Evolutionary conservation across 2,329 filamentous ascomycete species (phyloP).

Genomic region (Colletotrichum tamarilloi): DNA sequence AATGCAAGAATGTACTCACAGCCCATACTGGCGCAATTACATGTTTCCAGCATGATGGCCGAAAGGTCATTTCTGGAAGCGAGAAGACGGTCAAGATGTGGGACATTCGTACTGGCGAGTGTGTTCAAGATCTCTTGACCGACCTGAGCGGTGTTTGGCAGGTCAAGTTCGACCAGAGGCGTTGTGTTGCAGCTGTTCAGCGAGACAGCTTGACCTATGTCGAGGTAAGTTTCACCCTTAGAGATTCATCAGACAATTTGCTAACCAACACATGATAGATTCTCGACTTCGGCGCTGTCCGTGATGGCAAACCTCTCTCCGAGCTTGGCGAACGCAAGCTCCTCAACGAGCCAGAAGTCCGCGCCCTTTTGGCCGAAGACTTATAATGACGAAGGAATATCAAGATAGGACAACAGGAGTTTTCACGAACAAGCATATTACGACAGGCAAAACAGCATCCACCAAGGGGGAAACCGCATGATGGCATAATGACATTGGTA

Average conservation of each 20-base stretch:
- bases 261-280: constrained; percentile 67
- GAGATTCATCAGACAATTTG: not conserved
- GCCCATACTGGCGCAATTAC: constrained; percentile 98
- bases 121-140: constrained; percentile 90
- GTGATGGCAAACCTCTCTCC: constrained; percentile 83
- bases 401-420: constrained; percentile 15
- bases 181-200: constrained; percentile 97
- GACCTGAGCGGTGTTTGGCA: constrained; percentile 99
- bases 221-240: constrained; percentile 72
- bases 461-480: constrained; percentile 17
- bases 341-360: constrained; percentile 68
- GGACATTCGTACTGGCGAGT: constrained; percentile 93
- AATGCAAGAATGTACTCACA: constrained; percentile 88
- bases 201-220: constrained; percentile 93
- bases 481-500: constrained; percentile 25
- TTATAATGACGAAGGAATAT: constrained; percentile 17
- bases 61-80: constrained; percentile 96
- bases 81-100: constrained; percentile 99
- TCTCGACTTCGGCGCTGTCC: constrained; percentile 93
- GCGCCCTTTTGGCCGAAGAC: constrained; percentile 61
- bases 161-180: constrained; percentile 94
- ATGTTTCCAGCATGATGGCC: constrained; percentile 96
- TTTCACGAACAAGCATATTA: constrained; percentile 29
- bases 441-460: constrained; percentile 29
- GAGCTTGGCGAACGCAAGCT: constrained; percentile 83